Conservation (phyloP, 352 stramenopile species). For the Phytophthora sp. region DNA sequence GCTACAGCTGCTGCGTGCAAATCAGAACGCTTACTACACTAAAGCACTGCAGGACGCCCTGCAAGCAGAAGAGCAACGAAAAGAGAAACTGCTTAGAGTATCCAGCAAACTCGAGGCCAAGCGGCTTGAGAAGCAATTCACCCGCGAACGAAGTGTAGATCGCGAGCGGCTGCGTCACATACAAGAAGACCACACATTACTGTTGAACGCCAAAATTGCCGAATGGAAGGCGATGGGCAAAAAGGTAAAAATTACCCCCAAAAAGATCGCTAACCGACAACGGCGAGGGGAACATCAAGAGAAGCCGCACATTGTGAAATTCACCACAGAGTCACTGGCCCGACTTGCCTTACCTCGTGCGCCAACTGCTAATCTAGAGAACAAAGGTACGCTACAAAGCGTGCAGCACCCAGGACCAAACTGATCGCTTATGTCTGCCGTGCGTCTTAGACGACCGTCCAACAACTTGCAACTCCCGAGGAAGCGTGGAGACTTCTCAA, state of each 20-base stretch:
- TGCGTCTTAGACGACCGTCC: slow-evolving; percentile 16
- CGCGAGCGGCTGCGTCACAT: slow-evolving; percentile 63
- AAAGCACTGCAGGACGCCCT: slow-evolving; percentile 59
- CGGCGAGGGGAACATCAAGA: slow-evolving; percentile 9
- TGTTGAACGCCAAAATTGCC: slow-evolving; percentile 54
- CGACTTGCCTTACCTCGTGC: slow-evolving; percentile 44
- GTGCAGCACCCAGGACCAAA: background rate
- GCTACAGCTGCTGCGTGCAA: slow-evolving; percentile 9
- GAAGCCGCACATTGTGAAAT: slow-evolving; percentile 35
- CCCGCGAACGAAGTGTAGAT: slow-evolving; percentile 50
- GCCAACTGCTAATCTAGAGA: slow-evolving; percentile 19
- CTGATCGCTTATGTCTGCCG: background rate
- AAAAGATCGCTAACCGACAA: slow-evolving; percentile 1
- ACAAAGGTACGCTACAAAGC: slow-evolving; percentile 13
- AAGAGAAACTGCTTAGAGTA: slow-evolving; percentile 45
- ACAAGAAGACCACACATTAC: slow-evolving; percentile 60
- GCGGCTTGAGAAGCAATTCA: slow-evolving; percentile 62
- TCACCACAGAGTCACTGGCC: slow-evolving; percentile 54
- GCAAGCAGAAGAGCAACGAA: slow-evolving; percentile 58
- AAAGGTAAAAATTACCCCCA: background rate
- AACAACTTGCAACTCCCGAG: slow-evolving; percentile 11
- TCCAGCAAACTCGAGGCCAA: slow-evolving; percentile 49
- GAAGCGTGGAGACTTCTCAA: slow-evolving; percentile 46
- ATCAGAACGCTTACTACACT: slow-evolving; percentile 52
- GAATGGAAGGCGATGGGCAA: slow-evolving; percentile 58